Base-by-base conservation (phyloP, 805 yeast genomes). In the Saccharomyces mikatae region DNA sequence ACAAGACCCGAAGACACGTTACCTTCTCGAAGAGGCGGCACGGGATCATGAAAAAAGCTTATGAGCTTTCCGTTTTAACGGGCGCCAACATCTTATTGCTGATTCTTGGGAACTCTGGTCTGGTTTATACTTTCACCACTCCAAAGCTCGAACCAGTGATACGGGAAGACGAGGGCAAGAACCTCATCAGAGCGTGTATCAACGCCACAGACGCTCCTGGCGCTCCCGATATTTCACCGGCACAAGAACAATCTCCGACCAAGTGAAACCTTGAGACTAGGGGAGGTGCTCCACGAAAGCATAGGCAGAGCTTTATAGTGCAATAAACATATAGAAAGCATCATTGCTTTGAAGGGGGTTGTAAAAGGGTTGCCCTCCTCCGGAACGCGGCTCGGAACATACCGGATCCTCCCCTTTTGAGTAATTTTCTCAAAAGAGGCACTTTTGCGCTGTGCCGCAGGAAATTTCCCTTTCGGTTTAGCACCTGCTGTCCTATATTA, bases 11-110 rank as follows among this genome's bases (percentile, higher is more conserved):
- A 69, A 84, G 99, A 65, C 98, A 92, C 73, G 92, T 92, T 61
- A 92, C 98, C n/a, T 92, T 92, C 67, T 87, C 96, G 54, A 92
- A 92, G 75, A 86, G 99, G 76, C 88, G 91, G 73, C 97, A 96
- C 44, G 99, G 99, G 59, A 90, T 92, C 66, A 92, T 92, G 97
- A 92, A 92, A 75, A 92, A 92, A 75, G 97, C 97, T 17, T 92
- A 92, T 74, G 99, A 92, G 71, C 79, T 92, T 60, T 86, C 96
- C 14, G 97, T 94, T 49, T 79, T 92, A 64, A 92, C 98, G 8
- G 98, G 99, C 53, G 91, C 98, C 41, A 97, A 92, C 72, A 97
- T 94, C 27, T 79, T 92, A 60, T 76, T 92, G 56, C 80, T 92
- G 60, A 97, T 94, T 53, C 96, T 91, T 46, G 85, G 95, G 50